Evolutionary conservation across 768 basidiomycete species (phyloP), one percentile per base, ranked within the genome.

Genomic region (Podaxis pistillaris): DNA sequence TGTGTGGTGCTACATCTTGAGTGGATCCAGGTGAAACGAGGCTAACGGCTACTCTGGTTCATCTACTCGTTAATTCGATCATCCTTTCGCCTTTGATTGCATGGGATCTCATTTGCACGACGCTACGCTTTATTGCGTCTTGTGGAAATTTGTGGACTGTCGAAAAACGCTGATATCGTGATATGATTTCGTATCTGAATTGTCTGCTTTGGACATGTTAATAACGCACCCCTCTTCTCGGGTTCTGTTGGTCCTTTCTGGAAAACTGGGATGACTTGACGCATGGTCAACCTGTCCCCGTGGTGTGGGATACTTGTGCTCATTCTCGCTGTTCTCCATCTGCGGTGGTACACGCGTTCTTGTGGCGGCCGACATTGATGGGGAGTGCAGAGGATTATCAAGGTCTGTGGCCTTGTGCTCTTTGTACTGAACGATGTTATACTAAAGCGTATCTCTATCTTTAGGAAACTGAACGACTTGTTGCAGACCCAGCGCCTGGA

Each of bases 381-480:
- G 24, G 3, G 3, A 24, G 9, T 36, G 37, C 53, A 62, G 61
- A 62, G 61, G 71, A 83, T 83, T 67, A 79, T 83, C 78, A 83
- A 83, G 77, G 81, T 81, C 41, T 54, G 67, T 66, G 58, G 51
- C 53, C 51, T 37, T 54, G 59, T 58, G 54, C 60, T 66, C 62
- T 60, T 52, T 58, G 5, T 44, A 11, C 22, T 38, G 41, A 19
- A 38, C 28, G 8, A 11, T 17, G 30, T 13, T 37, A 36, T 30
- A 36, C 33, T 54, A 8, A 62, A 51, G 17, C 28, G 52, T 44
- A 6, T 33, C 30, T 56, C 15, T 50, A 44, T 50, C 37, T 17
- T 56, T 54, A 98, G 96, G 97, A 98, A 84, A 99, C 97, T 37
- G 96, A 98, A 75, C 86, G 97, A 36, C 89, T 99, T 15, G 89